phyloP scores from a whole-genome alignment of 208 protist species.

The Acanthamoeba lenticulata region DNA sequence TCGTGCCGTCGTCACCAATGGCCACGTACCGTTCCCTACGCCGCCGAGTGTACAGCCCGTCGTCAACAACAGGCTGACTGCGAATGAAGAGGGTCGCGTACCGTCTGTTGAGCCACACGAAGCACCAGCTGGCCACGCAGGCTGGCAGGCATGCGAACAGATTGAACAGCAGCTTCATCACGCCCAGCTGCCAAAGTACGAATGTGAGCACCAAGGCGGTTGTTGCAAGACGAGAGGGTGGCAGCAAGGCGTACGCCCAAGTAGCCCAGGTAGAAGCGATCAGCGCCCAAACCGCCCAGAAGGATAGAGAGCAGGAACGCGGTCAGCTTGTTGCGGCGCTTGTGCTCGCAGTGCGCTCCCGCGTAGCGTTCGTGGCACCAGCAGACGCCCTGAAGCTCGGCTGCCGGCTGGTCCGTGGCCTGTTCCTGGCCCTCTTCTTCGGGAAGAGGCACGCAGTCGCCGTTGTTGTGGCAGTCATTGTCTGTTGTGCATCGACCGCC shows the following conservation, averaged over 20 bases:
- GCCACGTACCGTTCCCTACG: not conserved
- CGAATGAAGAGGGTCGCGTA: not conserved
- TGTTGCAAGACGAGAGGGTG: not conserved
- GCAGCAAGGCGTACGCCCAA: not conserved
- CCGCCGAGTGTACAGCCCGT: not conserved
- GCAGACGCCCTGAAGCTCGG: not conserved
- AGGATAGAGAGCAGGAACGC: not conserved
- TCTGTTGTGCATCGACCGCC: not conserved
- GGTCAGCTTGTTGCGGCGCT: not conserved
- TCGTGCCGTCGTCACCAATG: not conserved
- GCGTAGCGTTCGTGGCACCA: not conserved
- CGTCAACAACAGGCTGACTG: not conserved
- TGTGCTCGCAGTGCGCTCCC: not conserved
- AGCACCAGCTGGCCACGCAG: not conserved
- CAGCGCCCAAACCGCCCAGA: not conserved
- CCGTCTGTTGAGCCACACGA: not conserved
- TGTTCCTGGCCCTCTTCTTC: not conserved
- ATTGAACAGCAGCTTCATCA: not conserved
- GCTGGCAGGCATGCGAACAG: not conserved
- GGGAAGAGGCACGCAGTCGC: not conserved
- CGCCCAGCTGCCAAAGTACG: not conserved
- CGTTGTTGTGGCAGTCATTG: not conserved
- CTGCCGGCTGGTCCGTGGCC: not conserved
- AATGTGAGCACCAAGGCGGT: not conserved
- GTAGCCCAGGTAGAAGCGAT: constrained; percentile 41